Evolutionary conservation across 805 yeast genomes (phyloP), one percentile per base, ranked within the genome.

Genomic region (Ascoidea asiatica): DNA sequence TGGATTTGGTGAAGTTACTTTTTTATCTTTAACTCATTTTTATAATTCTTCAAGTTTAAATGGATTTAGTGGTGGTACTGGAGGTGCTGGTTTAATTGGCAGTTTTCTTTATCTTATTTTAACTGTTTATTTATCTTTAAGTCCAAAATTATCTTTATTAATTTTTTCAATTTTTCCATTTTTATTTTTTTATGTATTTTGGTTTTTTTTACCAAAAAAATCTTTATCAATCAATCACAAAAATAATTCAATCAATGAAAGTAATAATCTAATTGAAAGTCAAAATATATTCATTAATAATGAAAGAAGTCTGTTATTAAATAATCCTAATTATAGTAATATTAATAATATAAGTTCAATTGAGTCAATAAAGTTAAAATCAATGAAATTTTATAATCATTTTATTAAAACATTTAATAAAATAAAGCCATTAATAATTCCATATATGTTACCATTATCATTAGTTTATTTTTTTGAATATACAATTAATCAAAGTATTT

Each of bases 1-100:
- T 0, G 97, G 97, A 0, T 62, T 89, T 20, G 98, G 98, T 0
- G 98, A 90, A 57, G 66, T 84, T 5, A 85, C 96, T 0, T 90
- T 90, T 52, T 62, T 90, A 39, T 95, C 85, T 58, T 63, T 90
- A 59, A 86, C 96, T 1, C 95, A 89, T 56, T 81, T 67, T 53
- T 87, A 77, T 58, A 70, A 67, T 18, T 67, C 68, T 17, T 52
- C 57, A n/a, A 67, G 94, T 4, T 65, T 90, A 40, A 77, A 80
- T 42, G 97, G 95, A 0, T 90, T 94, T 77, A 83, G 95, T 19
- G 75, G 88, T 5, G 98, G 98, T 1, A 90, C 97, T 0, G 97
- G 98, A 3, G 95, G 87, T 18, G 97, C 98, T 1, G 98, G 98
- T 0, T 59, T 90, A 4, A 71, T 75, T 18, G 98, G 97, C 0